Conservation (phyloP, 306 rosid genomes). For the Benincasa hispida region DNA sequence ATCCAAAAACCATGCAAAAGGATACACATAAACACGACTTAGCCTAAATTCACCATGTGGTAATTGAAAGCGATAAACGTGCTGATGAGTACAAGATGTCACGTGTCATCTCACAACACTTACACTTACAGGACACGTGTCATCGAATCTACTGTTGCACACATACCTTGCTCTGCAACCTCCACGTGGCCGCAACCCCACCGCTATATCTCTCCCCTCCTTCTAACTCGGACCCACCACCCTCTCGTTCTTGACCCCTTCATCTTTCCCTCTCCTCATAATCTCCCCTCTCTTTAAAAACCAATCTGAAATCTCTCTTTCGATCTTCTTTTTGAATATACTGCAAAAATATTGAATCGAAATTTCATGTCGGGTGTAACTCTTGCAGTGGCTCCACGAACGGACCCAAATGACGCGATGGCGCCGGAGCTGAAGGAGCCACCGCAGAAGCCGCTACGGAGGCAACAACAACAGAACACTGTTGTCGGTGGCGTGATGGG, state of each 20-base stretch:
- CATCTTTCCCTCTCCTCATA: background rate
- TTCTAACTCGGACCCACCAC: background rate
- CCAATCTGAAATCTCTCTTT: background rate
- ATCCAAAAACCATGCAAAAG: no score
- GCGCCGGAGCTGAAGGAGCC: background rate
- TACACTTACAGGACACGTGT: background rate
- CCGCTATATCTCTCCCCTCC: background rate
- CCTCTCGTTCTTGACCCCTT: background rate
- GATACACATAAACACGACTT: no score
- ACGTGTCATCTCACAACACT: background rate
- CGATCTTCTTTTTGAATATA: background rate
- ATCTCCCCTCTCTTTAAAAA: background rate
- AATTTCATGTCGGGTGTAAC: slow-evolving; percentile 48
- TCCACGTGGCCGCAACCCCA: background rate
- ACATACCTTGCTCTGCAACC: background rate
- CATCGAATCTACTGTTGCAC: background rate
- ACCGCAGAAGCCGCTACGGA: background rate
- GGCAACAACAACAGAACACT: background rate
- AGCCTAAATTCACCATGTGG: no score
- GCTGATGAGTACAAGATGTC: background rate
- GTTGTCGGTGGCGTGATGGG: slow-evolving; percentile 50
- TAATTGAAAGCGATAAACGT: background rate
- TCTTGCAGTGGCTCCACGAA: slow-evolving; percentile 34
- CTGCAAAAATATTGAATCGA: no score
- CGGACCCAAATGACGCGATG: slow-evolving; percentile 16